Evolutionary conservation across 805 yeast species (phyloP).

Genomic region (Crinitomyces ghanaensis): DNA sequence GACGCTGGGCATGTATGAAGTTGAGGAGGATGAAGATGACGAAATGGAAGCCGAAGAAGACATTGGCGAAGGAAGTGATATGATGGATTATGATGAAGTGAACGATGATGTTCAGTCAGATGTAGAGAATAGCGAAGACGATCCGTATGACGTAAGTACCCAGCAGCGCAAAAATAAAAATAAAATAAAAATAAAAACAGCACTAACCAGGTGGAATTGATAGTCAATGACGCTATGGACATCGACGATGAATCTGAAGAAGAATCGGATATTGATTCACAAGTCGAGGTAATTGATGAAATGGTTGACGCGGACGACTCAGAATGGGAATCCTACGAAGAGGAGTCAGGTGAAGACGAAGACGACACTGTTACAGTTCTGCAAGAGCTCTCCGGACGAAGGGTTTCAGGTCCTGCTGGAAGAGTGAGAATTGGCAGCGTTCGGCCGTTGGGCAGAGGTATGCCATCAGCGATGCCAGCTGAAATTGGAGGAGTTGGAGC

Average conservation of each 20-base stretch:
- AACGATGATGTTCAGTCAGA: constrained; percentile 19
- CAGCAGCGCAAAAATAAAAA: too few relatives aligned
- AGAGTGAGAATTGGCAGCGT: too few relatives aligned
- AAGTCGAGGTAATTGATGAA: constrained; percentile 14
- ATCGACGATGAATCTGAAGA: constrained; percentile 21
- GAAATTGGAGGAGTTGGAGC: constrained; percentile 13
- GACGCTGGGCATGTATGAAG: constrained; percentile 88
- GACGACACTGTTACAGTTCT: constrained; percentile 16
- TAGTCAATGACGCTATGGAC: constrained; percentile 26
- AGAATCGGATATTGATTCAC: constrained; percentile 21
- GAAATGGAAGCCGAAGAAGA: constrained; percentile 45
- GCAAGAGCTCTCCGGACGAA: constrained; percentile 11
- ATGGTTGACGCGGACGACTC: constrained; percentile 13
- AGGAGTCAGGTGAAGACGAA: constrained; percentile 19
- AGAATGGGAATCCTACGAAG: constrained; percentile 16
- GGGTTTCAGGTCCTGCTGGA: too few relatives aligned
- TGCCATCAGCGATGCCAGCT: constrained; percentile 1
- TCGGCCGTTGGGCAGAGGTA: too few relatives aligned
- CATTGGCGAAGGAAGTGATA: constrained; percentile 20
- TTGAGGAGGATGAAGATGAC: constrained; percentile 58
- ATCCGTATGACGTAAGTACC: constrained; percentile 9
- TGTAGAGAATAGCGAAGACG: constrained; percentile 14
- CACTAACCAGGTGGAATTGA: neutral
- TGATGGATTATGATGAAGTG: constrained; percentile 16
- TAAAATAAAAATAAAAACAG: too few relatives aligned